phyloP scores from a whole-genome alignment of 2,329 filamentous ascomycete genomes.

The Arthrinium phaeospermum region DNA sequence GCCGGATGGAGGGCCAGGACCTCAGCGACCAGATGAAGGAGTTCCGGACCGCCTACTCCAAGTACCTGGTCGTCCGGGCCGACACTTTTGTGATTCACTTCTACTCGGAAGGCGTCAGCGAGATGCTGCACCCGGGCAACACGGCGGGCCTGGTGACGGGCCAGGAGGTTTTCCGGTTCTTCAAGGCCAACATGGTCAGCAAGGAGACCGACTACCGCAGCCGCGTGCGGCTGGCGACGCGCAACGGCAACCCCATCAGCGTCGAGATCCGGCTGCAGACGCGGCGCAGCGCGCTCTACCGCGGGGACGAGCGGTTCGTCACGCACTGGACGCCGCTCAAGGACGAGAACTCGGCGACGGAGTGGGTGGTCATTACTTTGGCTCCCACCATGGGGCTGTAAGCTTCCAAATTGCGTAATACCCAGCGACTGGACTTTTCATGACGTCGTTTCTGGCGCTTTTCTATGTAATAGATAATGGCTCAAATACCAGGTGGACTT shows the following conservation, averaged over 20 bases:
- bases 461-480: neutral
- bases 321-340: slow-evolving; percentile 34
- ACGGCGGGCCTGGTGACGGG: slow-evolving; percentile 29
- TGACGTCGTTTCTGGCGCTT: too few species aligned
- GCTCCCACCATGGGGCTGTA: slow-evolving; percentile 19
- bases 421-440: too few species aligned
- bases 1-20: slow-evolving; percentile 35
- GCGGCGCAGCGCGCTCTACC: slow-evolving; percentile 33
- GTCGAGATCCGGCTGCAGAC: slow-evolving; percentile 36
- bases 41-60: slow-evolving; percentile 37
- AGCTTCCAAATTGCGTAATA: too few species aligned
- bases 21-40: slow-evolving; percentile 35
- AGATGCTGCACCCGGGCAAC: slow-evolving; percentile 28
- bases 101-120: slow-evolving; percentile 33
- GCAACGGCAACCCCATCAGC: slow-evolving; percentile 39
- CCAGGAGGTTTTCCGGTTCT: slow-evolving; percentile 35
- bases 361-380: slow-evolving; percentile 28
- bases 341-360: slow-evolving; percentile 27
- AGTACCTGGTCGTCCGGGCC: slow-evolving; percentile 33
- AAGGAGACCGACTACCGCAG: slow-evolving; percentile 33
- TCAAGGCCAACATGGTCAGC: slow-evolving; percentile 33
- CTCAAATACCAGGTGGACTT: neutral
- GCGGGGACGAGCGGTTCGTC: slow-evolving; percentile 33
- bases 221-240: slow-evolving; percentile 25
- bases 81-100: slow-evolving; percentile 33